These are phyloP conservation scores for Thielaviopsis populi DNA, from an alignment of 2,329 filamentous ascomycete genomes.

Conservation along the genomic window DNA sequence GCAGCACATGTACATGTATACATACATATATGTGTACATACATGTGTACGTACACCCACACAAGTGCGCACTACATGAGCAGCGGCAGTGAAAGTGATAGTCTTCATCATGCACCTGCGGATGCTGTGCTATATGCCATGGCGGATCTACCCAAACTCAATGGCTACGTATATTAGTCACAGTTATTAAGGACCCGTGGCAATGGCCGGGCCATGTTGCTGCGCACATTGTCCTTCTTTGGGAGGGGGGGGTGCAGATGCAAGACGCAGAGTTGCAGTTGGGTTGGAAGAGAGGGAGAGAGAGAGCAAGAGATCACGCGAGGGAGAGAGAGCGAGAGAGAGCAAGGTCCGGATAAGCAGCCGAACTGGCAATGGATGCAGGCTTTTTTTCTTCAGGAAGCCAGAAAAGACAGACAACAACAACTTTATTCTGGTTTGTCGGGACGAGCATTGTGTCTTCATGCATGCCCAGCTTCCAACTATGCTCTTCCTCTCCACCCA, in stretches of 20 bases:
- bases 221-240: too few relatives aligned
- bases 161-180: too few relatives aligned
- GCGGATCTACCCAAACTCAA: neutral
- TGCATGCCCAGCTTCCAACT: neutral
- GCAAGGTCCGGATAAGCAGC: neutral
- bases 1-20: neutral
- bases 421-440: conserved; percentile 2
- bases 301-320: too few relatives aligned
- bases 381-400: neutral
- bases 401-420: neutral
- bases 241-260: too few relatives aligned
- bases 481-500: neutral
- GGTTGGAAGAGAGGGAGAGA: too few relatives aligned
- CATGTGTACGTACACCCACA: neutral
- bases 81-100: neutral
- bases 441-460: neutral
- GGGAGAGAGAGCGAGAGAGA: too few relatives aligned
- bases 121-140: neutral
- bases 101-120: neutral
- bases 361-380: conserved; percentile 1
- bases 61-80: neutral
- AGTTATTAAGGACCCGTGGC: too few relatives aligned
- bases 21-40: neutral
- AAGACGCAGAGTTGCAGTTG: too few relatives aligned
- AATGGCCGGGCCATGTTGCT: too few relatives aligned